Conservation (phyloP, 495 filamentous ascomycete genomes). For the Neurospora tetraspora region DNA sequence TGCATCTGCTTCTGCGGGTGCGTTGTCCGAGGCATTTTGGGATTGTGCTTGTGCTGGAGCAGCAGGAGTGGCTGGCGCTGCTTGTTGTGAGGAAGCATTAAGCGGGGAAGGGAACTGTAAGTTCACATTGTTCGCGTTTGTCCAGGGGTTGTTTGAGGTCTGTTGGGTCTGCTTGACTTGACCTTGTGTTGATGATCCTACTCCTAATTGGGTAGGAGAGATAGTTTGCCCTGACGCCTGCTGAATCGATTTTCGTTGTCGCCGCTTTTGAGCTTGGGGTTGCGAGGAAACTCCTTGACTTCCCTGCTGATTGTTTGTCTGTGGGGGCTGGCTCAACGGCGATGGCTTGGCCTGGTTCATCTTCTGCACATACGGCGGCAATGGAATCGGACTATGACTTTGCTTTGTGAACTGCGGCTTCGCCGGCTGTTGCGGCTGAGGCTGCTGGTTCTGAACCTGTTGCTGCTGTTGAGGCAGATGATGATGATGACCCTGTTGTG, state of each 20-base stretch:
- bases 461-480: background rate
- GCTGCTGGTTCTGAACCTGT: background rate
- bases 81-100: background rate
- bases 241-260: background rate
- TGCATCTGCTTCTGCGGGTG: background rate
- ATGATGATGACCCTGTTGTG: background rate
- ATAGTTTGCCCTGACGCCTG: background rate
- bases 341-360: slow-evolving; percentile 6
- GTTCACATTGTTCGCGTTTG: background rate
- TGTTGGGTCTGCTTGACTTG: background rate
- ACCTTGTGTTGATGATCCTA: background rate
- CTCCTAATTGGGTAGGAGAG: background rate
- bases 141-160: background rate
- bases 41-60: background rate
- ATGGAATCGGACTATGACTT: slow-evolving; percentile 24
- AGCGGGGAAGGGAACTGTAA: background rate
- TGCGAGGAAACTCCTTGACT: background rate
- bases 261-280: background rate
- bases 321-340: slow-evolving; percentile 5
- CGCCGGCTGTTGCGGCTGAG: background rate
- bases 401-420: slow-evolving; percentile 15
- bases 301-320: background rate
- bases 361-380: slow-evolving; percentile 21
- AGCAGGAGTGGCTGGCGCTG: background rate
- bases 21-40: background rate